Base-by-base conservation (phyloP, 805 yeast genomes). In the Monosporozyma siamensis region DNA sequence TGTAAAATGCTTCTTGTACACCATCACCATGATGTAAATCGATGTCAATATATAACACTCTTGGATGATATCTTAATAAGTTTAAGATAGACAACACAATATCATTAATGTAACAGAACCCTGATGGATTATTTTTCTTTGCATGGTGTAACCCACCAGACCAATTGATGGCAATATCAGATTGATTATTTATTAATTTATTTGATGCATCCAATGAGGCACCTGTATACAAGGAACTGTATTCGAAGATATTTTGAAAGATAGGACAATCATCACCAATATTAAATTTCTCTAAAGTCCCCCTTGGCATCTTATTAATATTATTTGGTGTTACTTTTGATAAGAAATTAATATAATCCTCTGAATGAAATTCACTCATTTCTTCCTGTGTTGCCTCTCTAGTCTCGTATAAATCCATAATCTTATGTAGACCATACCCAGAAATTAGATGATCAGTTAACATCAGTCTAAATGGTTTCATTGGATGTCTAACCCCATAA, bases 21-120 rank as follows among this genome's bases (percentile, higher is more conserved):
- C 95, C 96, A 61, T 87, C 96, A 25, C 96, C 96, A 58, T 87
- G 96, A 59, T 87, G 96, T 20, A 87, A 80, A 59, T 87, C 96
- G 40, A 85, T 87, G 59, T 87, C 96, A 44, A 87, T 83, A 59
- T 87, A 87, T 36, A 87, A 63, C 8, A 87, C 95, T 45, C 95
- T 74, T 23, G 95, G 87, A 61, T 84, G 89, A 57, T 80, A 81
- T 46, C 95, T 68, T 52, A 88, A 68, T 50, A 87, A 65, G 56
- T 87, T 85, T 48, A 87, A 66, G 43, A 86, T 84, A 3, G 94
- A 90, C 49, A 87, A 66, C 1, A 86, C 96, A 51, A 87, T 88
- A 61, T 87, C 96, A 63, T 87, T 87, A 49, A 87, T 76, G 62
- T 87, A 87, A 61, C 96, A 87, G 61, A 88, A 87, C 5, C 96